Conservation (phyloP, 805 yeast species). For the Starmerella vaccinii region DNA sequence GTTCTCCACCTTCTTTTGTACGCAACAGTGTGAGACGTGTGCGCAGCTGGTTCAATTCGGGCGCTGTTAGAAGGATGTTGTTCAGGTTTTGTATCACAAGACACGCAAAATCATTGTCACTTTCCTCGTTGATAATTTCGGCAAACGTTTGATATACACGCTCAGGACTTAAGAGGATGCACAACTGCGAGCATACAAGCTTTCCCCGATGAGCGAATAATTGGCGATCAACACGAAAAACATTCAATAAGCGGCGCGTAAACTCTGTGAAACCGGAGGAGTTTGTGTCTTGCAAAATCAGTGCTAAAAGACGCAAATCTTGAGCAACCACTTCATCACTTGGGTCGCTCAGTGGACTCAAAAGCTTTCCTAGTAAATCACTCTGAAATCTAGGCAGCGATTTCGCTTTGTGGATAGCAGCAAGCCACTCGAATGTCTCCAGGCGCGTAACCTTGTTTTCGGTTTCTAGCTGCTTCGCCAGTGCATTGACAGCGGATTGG, state of each 20-base stretch:
- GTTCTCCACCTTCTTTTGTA: slow-evolving; percentile 48
- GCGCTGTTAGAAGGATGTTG: slow-evolving; percentile 75
- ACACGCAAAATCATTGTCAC: slow-evolving; percentile 58
- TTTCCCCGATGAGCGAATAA: slow-evolving; percentile 65
- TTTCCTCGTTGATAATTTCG: slow-evolving; percentile 41
- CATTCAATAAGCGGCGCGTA: slow-evolving; percentile 54
- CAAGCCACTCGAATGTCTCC: slow-evolving; percentile 83
- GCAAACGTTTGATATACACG: slow-evolving; percentile 74
- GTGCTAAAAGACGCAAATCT: slow-evolving; percentile 61
- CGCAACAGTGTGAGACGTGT: slow-evolving; percentile 54
- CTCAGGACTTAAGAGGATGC: slow-evolving; percentile 71
- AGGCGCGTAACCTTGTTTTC: slow-evolving; percentile 74
- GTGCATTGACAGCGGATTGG: slow-evolving; percentile 54
- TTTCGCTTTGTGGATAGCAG: slow-evolving; percentile 52
- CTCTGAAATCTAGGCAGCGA: slow-evolving; percentile 36
- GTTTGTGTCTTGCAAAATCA: slow-evolving; percentile 58
- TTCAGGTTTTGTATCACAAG: slow-evolving; percentile 79
- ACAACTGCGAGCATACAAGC: slow-evolving; percentile 71
- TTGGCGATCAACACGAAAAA: slow-evolving; percentile 61
- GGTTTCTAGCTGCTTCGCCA: slow-evolving; percentile 60
- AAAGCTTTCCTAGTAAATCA: slow-evolving; percentile 31
- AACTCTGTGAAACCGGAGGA: slow-evolving; percentile 69
- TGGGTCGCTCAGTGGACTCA: slow-evolving; percentile 63
- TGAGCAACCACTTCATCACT: slow-evolving; percentile 68
- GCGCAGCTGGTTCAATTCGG: slow-evolving; percentile 63